Base-by-base conservation (phyloP, 106 monocot genomes). In the Dendrobium catenatum region DNA sequence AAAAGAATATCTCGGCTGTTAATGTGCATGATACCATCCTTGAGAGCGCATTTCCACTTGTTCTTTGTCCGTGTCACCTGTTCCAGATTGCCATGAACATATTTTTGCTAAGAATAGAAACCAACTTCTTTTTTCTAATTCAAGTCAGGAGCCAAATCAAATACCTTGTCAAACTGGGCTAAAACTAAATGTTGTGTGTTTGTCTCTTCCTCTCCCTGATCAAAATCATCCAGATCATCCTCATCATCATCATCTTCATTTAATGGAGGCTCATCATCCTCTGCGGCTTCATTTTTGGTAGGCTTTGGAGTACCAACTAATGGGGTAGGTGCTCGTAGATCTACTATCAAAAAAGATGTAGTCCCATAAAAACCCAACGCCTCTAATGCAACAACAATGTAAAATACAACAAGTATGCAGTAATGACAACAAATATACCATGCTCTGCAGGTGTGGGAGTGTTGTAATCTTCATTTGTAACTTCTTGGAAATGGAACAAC, bases 201-300 rank as follows among this genome's bases (percentile, higher is more conserved):
- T 72, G 86, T 86, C 43, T 88, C 94, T 72, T 94, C 97, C 49
- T 92, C 97, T 51, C 88, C 97, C 59, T 90, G 89, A 70, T 91
- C 94, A 46, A 93, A 83, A 79, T 95, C 95, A 58, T 95, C 95
- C 20, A 88, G 79, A 67, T 95, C 92, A 20, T 93, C 90, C 0
- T 90, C 90, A 9, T 98, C 97, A 13, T 97, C 95, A 49, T 95
- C 97, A 74, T 98, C 94, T 88, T 98, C 97, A 80, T 98, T 98
- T 44, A 98, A 82, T 26, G 97, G 93, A 72, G 97, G 97, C 73
- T 98, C 97, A 64, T 98, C 97, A 75, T 91, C 97, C 66, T 94
- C 97, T 4, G 29, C 20, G 81, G 33, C 89, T 79, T 83, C 90
- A 86, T 80, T 81, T 84, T 85, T 94, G 73, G 85, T 47, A 43